Percentiles rank a stretch among this genome's conserved stretches.
phyloP scores from a whole-genome alignment of 2,329 filamentous ascomycete genomes.

The Alternaria solani region DNA sequence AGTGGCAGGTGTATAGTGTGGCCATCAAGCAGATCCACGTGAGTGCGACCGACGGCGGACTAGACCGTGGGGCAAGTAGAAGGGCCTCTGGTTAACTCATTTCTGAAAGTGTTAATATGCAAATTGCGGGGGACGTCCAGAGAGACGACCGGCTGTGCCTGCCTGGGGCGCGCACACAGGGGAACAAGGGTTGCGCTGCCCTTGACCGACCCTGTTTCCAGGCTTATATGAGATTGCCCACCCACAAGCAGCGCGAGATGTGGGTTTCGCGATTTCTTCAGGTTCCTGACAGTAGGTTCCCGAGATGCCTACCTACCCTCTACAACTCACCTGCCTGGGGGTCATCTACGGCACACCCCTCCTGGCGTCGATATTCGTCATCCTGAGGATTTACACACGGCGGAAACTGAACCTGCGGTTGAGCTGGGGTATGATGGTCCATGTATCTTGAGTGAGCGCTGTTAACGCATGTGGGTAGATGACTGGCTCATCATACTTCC shows the following conservation, averaged over 20 bases:
- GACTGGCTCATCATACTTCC: constrained; percentile 52
- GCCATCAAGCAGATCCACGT: constrained; percentile 23
- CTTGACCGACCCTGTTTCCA: constrained; percentile 16
- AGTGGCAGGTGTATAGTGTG: constrained; percentile 16
- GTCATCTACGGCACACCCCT: constrained; percentile 47
- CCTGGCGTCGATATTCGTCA: constrained; percentile 46
- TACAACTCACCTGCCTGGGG: constrained; percentile 49
- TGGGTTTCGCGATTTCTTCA: constrained; percentile 40
- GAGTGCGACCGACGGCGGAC: constrained; percentile 21
- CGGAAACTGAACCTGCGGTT: constrained; percentile 48
- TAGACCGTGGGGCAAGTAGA: constrained; percentile 23
- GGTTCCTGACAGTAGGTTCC: constrained; percentile 33
- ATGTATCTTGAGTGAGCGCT: constrained; percentile 8
- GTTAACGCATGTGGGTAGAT: constrained; percentile 39
- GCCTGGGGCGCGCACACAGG: constrained; percentile 10
- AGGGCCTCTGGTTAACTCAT: constrained; percentile 25
- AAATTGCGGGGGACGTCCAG: constrained; percentile 24
- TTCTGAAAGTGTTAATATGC: constrained; percentile 29
- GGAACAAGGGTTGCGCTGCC: constrained; percentile 23
- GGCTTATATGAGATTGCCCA: constrained; percentile 40
- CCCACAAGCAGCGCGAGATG: constrained; percentile 38
- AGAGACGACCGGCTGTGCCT: constrained; percentile 27
- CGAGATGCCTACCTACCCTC: constrained; percentile 50
- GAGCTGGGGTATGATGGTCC: constrained; percentile 43
- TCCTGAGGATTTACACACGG: constrained; percentile 48